Evolutionary conservation across 169 alveolate species (phyloP).

Genomic region (Amoebophrya sp.): DNA sequence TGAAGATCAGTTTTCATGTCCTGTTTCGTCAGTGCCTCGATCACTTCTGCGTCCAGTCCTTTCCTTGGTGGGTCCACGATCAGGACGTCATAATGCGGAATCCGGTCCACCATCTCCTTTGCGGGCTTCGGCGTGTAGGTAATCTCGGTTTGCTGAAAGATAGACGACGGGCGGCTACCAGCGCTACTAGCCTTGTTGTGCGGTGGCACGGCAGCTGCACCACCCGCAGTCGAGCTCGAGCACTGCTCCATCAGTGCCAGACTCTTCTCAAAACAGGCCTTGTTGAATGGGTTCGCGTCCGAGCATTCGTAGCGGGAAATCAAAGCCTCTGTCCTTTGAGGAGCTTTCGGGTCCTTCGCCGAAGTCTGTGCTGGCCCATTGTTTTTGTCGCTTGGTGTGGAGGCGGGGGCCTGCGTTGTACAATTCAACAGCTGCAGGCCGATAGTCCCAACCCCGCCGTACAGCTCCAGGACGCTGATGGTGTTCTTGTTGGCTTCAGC

Average conservation of each 20-base stretch:
- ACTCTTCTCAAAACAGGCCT: neutral
- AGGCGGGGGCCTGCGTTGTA: too few species aligned
- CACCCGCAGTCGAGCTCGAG: neutral
- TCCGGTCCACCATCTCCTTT: neutral
- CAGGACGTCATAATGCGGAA: neutral
- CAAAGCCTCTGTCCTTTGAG: too few species aligned
- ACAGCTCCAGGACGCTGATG: neutral
- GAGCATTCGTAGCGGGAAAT: neutral
- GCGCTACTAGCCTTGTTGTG: too few species aligned
- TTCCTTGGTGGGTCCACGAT: neutral
- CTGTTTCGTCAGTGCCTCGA: neutral
- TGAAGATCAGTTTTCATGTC: too few species aligned
- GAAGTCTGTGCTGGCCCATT: too few species aligned
- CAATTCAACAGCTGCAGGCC: conserved; percentile 1
- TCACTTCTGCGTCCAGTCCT: neutral
- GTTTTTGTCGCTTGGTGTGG: too few species aligned
- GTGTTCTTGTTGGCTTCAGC: too few species aligned
- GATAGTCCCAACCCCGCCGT: neutral
- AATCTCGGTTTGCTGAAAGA: too few species aligned
- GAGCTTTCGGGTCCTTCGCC: too few species aligned
- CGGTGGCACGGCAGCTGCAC: neutral
- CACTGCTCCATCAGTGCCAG: neutral
- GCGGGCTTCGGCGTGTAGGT: neutral
- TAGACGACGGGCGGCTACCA: too few species aligned
- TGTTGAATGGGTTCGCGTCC: neutral